These are phyloP conservation scores for Cardamine resedifolia DNA, from an alignment of 345 rosid genomes.

Conservation along the genomic window DNA sequence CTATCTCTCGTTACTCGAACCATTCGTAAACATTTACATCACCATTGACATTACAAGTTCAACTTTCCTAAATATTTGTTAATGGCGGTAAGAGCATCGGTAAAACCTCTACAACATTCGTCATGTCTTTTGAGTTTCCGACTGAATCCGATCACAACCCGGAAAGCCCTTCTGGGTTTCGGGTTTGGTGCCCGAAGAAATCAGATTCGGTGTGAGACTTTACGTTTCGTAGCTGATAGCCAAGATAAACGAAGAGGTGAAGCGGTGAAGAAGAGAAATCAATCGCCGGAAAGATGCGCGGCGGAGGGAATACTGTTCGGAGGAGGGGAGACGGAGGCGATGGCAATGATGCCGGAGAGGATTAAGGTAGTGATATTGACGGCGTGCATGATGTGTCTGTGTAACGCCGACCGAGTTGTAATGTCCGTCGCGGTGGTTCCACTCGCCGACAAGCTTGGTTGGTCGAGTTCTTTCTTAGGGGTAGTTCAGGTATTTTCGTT, in stretches of 20 bases:
- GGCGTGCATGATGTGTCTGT: slow-evolving; percentile 81
- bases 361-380: slow-evolving; percentile 74
- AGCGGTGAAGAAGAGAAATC: slow-evolving; percentile 8
- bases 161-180: slow-evolving; percentile 37
- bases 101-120: slow-evolving; percentile 37
- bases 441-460: slow-evolving; percentile 72
- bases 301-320: slow-evolving; percentile 67
- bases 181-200: neutral
- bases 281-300: slow-evolving; percentile 44
- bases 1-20: neutral
- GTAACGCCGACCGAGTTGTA: slow-evolving; percentile 91
- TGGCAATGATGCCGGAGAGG: slow-evolving; percentile 60
- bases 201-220: slow-evolving; percentile 25
- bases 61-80: neutral
- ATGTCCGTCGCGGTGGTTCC: slow-evolving; percentile 97
- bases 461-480: slow-evolving; percentile 92
- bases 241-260: slow-evolving; percentile 15
- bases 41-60: neutral
- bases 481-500: slow-evolving; percentile 73
- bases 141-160: slow-evolving; percentile 22
- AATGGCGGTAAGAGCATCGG: slow-evolving; percentile 38
- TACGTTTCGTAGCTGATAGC: neutral
- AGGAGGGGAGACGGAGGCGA: slow-evolving; percentile 38
- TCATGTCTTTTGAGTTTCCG: slow-evolving; percentile 26
- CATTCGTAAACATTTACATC: slow-evolving; percentile 10